phyloP scores from a whole-genome alignment of 2,329 filamentous ascomycete genomes.

The Whalleya microplaca region DNA sequence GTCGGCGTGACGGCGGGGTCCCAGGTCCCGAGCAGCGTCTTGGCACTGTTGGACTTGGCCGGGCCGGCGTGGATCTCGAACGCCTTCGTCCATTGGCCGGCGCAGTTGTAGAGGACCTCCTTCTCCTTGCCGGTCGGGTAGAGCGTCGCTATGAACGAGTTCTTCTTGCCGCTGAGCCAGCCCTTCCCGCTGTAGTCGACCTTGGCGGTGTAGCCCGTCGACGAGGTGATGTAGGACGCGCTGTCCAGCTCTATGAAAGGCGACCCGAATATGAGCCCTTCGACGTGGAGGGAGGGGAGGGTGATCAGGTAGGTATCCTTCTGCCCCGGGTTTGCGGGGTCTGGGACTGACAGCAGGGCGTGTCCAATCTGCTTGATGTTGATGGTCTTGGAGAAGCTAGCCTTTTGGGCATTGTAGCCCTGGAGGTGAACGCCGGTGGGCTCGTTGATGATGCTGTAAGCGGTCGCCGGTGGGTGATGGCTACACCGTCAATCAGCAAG shows the following conservation, averaged over 20 bases:
- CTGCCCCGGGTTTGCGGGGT: slow-evolving; percentile 37
- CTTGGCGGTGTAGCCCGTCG: slow-evolving; percentile 49
- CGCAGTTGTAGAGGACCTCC: slow-evolving; percentile 42
- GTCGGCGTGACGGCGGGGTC: slow-evolving; percentile 38
- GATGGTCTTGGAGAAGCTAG: slow-evolving; percentile 53
- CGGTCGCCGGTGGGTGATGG: slow-evolving; percentile 58
- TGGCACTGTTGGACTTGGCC: slow-evolving; percentile 36
- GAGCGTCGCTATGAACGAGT: slow-evolving; percentile 49
- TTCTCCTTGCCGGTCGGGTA: slow-evolving; percentile 44
- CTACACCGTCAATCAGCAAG: slow-evolving; percentile 29
- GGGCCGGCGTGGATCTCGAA: slow-evolving; percentile 39
- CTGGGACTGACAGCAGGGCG: slow-evolving; percentile 52
- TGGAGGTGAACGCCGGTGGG: slow-evolving; percentile 50
- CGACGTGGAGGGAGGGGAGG: slow-evolving; percentile 51
- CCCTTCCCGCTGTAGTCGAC: slow-evolving; percentile 52
- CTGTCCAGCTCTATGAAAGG: slow-evolving; percentile 54
- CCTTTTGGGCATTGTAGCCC: slow-evolving; percentile 56
- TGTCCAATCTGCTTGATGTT: slow-evolving; percentile 56
- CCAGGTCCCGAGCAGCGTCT: slow-evolving; percentile 43
- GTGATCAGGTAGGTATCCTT: slow-evolving; percentile 55
- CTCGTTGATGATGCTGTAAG: slow-evolving; percentile 51
- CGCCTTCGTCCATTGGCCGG: slow-evolving; percentile 49
- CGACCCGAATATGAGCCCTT: slow-evolving; percentile 50
- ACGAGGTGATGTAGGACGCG: slow-evolving; percentile 50
- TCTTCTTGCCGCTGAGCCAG: slow-evolving; percentile 48